Evolutionary conservation across 2,329 filamentous ascomycete genomes (phyloP).

Genomic region (Apiospora malaysiana): DNA sequence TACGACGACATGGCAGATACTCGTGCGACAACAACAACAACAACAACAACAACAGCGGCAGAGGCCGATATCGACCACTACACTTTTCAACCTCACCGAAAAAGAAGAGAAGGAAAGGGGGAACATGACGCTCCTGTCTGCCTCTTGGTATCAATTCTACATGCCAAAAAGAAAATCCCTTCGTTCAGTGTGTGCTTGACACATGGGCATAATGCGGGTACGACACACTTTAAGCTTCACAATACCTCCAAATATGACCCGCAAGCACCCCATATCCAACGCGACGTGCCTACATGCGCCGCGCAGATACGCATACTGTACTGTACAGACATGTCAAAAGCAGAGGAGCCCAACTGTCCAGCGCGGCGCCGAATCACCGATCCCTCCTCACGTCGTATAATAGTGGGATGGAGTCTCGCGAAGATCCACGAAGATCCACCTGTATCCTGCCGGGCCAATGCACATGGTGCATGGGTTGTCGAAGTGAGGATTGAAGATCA

Average conservation of each 20-base stretch:
- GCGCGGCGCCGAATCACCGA: constrained; percentile 9
- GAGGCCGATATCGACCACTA: neutral
- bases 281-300: neutral
- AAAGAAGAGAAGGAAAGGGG: neutral
- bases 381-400: constrained; percentile 2
- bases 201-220: constrained; percentile 19
- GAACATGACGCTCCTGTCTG: too few relatives aligned
- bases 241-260: constrained; percentile 7
- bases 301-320: constrained; percentile 8
- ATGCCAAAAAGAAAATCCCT: neutral
- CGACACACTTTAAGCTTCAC: constrained; percentile 14
- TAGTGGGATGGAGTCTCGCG: constrained; percentile 11
- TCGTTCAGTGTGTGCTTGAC: constrained; percentile 18
- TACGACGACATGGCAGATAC: neutral
- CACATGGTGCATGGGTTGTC: constrained; percentile 2
- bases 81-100: neutral
- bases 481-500: constrained; percentile 12
- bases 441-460: neutral
- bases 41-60: too few relatives aligned
- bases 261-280: neutral
- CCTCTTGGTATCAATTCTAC: too few relatives aligned
- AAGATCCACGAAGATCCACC: constrained; percentile 6
- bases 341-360: neutral
- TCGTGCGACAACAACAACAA: neutral
- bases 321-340: constrained; percentile 6